A percentile compares a stretch with the other conserved stretches of the same genome.
Evolutionary conservation across 257 asterid genomes (phyloP).

Genomic region (Solanum dulcamara): DNA sequence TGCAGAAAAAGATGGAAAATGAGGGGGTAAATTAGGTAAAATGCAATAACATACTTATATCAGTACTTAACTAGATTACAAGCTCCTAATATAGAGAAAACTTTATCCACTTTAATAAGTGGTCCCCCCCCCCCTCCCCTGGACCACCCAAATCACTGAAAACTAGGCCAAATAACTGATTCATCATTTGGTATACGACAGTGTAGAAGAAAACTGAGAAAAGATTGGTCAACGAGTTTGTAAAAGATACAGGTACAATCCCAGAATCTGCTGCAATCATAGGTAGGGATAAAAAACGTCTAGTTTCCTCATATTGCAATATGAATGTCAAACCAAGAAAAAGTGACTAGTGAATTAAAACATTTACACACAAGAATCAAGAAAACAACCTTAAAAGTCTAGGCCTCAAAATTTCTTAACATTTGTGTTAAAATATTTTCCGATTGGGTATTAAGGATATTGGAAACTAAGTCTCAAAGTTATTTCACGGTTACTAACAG

Average conservation of each 20-base stretch:
- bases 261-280: neutral
- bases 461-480: neutral
- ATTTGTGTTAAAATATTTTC: neutral
- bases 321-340: neutral
- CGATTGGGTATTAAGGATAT: neutral
- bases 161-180: neutral
- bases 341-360: neutral
- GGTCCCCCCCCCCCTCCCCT: neutral
- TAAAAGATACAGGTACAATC: neutral
- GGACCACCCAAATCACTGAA: neutral
- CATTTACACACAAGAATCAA: neutral
- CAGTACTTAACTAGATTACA: neutral
- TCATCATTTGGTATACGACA: neutral
- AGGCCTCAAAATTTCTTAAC: neutral
- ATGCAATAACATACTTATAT: neutral
- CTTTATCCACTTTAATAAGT: neutral
- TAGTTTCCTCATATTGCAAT: neutral
- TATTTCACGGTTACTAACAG: neutral
- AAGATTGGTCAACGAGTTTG: neutral
- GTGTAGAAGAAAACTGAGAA: neutral
- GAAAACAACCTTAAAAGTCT: neutral
- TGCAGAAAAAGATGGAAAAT: neutral
- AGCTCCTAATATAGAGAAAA: neutral
- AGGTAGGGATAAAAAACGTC: neutral
- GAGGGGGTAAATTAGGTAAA: neutral